These are phyloP conservation scores for Fusarium tricinctum DNA, from an alignment of 2,329 filamentous ascomycete genomes.

Conservation along the genomic window DNA sequence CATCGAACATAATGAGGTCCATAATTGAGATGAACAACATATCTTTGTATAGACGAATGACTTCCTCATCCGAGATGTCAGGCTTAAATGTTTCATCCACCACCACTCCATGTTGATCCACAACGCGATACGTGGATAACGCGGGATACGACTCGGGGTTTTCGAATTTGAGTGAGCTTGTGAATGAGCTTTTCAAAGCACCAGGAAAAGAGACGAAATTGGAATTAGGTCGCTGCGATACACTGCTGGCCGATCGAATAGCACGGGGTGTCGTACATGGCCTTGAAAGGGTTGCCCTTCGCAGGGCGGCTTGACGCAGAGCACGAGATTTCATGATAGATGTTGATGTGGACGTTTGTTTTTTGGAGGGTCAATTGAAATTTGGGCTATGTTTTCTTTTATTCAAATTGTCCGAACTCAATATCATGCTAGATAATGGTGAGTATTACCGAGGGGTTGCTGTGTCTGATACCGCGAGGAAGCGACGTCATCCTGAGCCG, in stretches of 20 bases:
- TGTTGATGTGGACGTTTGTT: slow-evolving; percentile 14
- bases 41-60: slow-evolving; percentile 72
- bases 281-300: slow-evolving; percentile 46
- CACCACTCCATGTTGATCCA: slow-evolving; percentile 88
- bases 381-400: slow-evolving; percentile 20
- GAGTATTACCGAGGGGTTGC: slow-evolving; percentile 45
- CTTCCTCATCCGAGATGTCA: slow-evolving; percentile 75
- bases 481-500: slow-evolving; percentile 53
- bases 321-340: slow-evolving; percentile 54
- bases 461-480: slow-evolving; percentile 38
- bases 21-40: slow-evolving; percentile 83
- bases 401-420: slow-evolving; percentile 19
- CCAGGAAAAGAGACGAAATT: slow-evolving; percentile 83
- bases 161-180: slow-evolving; percentile 81
- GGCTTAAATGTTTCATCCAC: slow-evolving; percentile 80
- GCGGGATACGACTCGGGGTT: slow-evolving; percentile 78
- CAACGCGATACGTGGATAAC: slow-evolving; percentile 90
- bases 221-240: slow-evolving; percentile 70
- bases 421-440: slow-evolving; percentile 22
- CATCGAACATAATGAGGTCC: slow-evolving; percentile 98
- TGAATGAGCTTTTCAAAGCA: slow-evolving; percentile 95
- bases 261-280: slow-evolving; percentile 41
- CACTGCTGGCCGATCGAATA: slow-evolving; percentile 60
- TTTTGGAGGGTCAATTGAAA: slow-evolving; percentile 4
- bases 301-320: slow-evolving; percentile 51